Conservation (phyloP, 2,329 filamentous ascomycete species). For the Bisporella sp. region DNA sequence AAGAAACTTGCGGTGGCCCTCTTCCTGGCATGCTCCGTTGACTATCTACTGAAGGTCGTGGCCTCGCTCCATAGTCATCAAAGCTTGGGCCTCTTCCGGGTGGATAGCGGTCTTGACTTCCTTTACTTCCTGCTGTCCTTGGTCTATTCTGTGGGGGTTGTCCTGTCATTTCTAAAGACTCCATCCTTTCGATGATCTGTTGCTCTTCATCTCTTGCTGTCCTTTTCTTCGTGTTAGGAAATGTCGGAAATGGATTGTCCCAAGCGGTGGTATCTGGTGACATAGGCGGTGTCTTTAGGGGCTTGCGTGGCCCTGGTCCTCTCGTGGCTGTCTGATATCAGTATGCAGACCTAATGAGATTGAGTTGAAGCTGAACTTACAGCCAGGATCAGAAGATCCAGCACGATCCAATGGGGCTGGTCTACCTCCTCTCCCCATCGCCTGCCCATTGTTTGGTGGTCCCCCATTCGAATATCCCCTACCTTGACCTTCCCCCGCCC, state of each 20-base stretch:
- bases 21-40: conserved; percentile 17
- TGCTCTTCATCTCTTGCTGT: conserved; percentile 32
- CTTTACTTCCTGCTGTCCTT: conserved; percentile 17
- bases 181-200: conserved; percentile 25
- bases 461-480: conserved; percentile 23
- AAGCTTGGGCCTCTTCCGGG: conserved; percentile 8
- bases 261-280: conserved; percentile 33
- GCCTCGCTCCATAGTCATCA: conserved; percentile 17
- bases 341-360: conserved; percentile 1
- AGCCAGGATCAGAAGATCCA: conserved; percentile 19
- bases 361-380: conserved; percentile 21
- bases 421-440: conserved; percentile 18
- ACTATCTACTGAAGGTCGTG: conserved; percentile 18
- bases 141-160: conserved; percentile 12
- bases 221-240: conserved; percentile 33
- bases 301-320: conserved; percentile 9
- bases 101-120: conserved; percentile 13
- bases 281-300: conserved; percentile 27
- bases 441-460: neutral
- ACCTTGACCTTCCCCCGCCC: conserved; percentile 17
- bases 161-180: conserved; percentile 21
- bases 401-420: conserved; percentile 17
- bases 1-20: conserved; percentile 9
- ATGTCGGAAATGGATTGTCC: conserved; percentile 44
- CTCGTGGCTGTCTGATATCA: conserved; percentile 13